Evolutionary conservation across 306 rosid genomes (phyloP).

Genomic region (Vigna unguiculata): DNA sequence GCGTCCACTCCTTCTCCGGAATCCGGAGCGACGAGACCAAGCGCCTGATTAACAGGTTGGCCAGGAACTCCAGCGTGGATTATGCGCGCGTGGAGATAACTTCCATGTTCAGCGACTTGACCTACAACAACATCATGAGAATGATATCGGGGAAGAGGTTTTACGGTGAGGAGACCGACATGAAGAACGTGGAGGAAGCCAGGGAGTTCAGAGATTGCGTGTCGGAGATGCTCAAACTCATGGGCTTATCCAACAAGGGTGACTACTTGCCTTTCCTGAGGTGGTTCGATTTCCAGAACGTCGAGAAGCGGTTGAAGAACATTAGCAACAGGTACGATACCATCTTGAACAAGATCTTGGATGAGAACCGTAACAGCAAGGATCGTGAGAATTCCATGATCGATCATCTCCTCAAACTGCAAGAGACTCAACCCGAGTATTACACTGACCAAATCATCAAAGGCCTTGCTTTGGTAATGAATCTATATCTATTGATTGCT

Average conservation of each 20-base stretch:
- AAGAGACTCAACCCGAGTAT: constrained; percentile 45
- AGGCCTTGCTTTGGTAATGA: constrained; percentile 52
- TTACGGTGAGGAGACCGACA: constrained; percentile 47
- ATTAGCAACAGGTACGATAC: constrained; percentile 15
- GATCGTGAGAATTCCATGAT: constrained; percentile 50
- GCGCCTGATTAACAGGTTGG: constrained; percentile 37
- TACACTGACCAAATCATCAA: constrained; percentile 61
- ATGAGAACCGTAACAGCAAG: constrained; percentile 42
- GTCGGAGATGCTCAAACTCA: not conserved
- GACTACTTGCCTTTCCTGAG: constrained; percentile 51
- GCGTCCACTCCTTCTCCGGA: constrained; percentile 41
- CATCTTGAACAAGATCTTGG: constrained; percentile 49
- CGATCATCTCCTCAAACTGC: constrained; percentile 53
- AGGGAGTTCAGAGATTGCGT: constrained; percentile 46
- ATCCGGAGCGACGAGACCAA: constrained; percentile 52
- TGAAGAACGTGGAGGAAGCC: constrained; percentile 50
- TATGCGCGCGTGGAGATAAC: constrained; percentile 45
- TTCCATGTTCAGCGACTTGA: constrained; percentile 43
- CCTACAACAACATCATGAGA: constrained; percentile 55
- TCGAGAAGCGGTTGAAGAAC: not conserved
- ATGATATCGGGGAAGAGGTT: constrained; percentile 53
- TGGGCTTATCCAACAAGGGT: constrained; percentile 42
- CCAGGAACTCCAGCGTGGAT: not conserved
- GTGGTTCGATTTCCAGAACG: not conserved
- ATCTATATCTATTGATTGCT: not conserved